Evolutionary conservation across 2,329 filamentous ascomycete genomes (phyloP), one percentile per base, ranked within the genome.

Genomic region (Apiospora koreana): DNA sequence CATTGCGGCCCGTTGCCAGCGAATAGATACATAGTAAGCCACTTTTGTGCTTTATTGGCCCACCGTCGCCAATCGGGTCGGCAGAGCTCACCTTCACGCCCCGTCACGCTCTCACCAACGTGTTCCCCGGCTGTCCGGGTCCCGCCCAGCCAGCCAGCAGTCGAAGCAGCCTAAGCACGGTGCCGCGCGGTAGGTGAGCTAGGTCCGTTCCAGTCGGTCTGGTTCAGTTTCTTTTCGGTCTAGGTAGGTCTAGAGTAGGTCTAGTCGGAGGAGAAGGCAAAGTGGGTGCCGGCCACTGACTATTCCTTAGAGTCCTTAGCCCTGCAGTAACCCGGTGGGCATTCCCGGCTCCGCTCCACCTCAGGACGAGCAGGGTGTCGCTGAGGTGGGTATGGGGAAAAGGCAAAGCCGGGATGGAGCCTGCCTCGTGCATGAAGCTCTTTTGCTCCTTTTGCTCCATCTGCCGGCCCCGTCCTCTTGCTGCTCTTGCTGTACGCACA

Each of bases 311-410:
- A n/a, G n/a, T n/a, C n/a, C n/a, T 25, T 54, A 38, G 54, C 54
- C 8, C 54, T 62, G 31, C 54, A 62, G 54, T n/a, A 38, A n/a
- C 31, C 21, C 31, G 31, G 54, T 62, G 54, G 54, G 21, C 54
- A 43, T 35, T n/a, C 54, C 18, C 9, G n/a, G 16, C 28, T 62
- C 54, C 54, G 38, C 54, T n/a, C n/a, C n/a, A n/a, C n/a, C n/a
- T n/a, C 31, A 3, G 4, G 21, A 46, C 5, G n/a, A 8, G 31
- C 6, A 16, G 54, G 4, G 25, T 31, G 21, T 54, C 31, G 54
- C 10, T 62, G 28, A n/a, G 54, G 54, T 62, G 31, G 54, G 54
- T 62, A 62, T 62, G 54, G 54, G 54, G 54, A 62, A 62, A 14
- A 25, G 18, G 31, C 4, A 18, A 21, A 38, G 54, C 54, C 54